Base-by-base conservation (phyloP, 305 asterid species). In the Petunia hybrid region DNA sequence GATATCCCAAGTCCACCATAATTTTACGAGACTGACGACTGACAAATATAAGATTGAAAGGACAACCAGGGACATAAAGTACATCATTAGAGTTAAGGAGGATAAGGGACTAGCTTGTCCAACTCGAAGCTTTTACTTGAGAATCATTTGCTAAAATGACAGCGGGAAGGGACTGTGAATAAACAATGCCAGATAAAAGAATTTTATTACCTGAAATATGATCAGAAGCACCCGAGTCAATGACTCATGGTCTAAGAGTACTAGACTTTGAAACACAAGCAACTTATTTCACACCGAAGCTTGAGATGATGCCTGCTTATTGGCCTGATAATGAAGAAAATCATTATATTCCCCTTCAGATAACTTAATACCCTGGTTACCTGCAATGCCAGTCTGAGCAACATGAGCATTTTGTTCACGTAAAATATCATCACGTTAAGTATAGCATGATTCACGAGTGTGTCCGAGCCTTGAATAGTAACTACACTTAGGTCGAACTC, bases 251-350 rank as follows among this genome's bases (percentile, higher is more conserved):
- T 40, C 36, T 6, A 40, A 66, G 51, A 35, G 51, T 14, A 66
- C 73, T 66, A 66, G 70, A 66, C 7, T 66, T n/a, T 66, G 51
- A 66, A 66, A 40, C 73, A 66, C 2, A 66, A 40, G 51, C 42
- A 14, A 14, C 13, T 48, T 13, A 6, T 66, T 1, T 13, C 73
- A 66, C 71, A 66, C 16, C 13, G 51, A 68, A 68, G 76, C 76
- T 42, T 68, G 56, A 7, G 7, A 14, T n/a, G 40, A 68, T 68
- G 31, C 16, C 0, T 42, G 36, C 76, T 68, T 66, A 40, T 48
- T 66, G 42, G 56, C 40, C 43, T n/a, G 8, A 42, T 42, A 43
- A 4, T 3, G 1, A 16, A 68, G 56, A 56, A 68, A 68, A 36
- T 16, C 76, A 10, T 43, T 8, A 16, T 43, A 68, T 68, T 8